phyloP scores from a whole-genome alignment of 768 basidiomycete species.

The Fomitopsis pulvina region DNA sequence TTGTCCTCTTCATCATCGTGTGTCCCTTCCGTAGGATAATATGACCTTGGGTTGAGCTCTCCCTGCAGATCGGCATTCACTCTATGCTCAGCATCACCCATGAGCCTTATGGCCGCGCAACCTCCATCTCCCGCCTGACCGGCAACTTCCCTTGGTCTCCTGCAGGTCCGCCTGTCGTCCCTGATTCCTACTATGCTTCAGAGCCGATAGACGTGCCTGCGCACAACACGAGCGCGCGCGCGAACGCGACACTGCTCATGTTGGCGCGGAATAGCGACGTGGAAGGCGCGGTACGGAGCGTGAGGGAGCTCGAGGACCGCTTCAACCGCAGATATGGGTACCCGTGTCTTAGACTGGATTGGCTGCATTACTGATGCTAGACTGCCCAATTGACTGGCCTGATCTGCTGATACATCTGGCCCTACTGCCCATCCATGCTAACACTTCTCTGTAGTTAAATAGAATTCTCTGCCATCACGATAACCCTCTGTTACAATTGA shows the following conservation, averaged over 20 bases:
- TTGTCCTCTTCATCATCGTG: too few species aligned
- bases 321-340: conserved; percentile 80
- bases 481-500: too few species aligned
- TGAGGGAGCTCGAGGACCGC: conserved; percentile 76
- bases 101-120: conserved; percentile 55
- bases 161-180: not conserved
- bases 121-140: conserved; percentile 39
- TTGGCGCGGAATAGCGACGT: conserved; percentile 67
- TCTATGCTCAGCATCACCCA: conserved; percentile 62
- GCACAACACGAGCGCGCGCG: conserved; percentile 11
- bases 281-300: conserved; percentile 50
- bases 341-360: too few species aligned
- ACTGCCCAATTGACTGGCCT: too few species aligned
- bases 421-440: too few species aligned
- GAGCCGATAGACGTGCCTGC: not conserved
- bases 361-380: too few species aligned
- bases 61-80: conserved; percentile 34
- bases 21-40: too few species aligned
- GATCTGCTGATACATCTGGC: too few species aligned
- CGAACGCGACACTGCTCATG: conserved; percentile 30
- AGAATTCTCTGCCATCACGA: too few species aligned
- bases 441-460: too few species aligned
- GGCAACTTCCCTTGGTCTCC: conserved; percentile 23
- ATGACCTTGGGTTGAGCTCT: too few species aligned
- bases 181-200: not conserved